A percentile compares a stretch with the other conserved stretches of the same genome.
phyloP scores from a whole-genome alignment of 495 filamentous ascomycete genomes.

The Penicillium bovifimosum region DNA sequence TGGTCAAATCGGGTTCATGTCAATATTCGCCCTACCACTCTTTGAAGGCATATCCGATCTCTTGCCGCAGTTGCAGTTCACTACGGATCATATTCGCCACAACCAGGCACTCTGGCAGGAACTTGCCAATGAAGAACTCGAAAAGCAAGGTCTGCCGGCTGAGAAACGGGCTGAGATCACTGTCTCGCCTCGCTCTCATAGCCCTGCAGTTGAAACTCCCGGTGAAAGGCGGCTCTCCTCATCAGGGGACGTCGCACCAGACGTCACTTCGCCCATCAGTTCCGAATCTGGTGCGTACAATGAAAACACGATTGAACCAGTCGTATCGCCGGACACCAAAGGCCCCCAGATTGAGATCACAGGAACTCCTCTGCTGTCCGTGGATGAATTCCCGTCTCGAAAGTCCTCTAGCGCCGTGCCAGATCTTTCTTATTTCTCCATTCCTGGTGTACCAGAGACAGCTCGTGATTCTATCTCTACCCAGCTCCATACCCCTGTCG shows the following conservation, averaged over 20 bases:
- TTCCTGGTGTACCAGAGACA: conserved; percentile 17
- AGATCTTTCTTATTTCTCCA: conserved; percentile 27
- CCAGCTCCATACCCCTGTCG: conserved; percentile 12
- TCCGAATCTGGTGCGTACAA: conserved; percentile 22
- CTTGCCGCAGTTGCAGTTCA: conserved; percentile 75
- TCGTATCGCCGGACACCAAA: conserved; percentile 36
- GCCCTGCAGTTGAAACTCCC: conserved; percentile 19
- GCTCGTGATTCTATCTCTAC: conserved; percentile 13
- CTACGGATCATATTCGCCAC: conserved; percentile 66
- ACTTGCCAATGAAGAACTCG: conserved; percentile 52
- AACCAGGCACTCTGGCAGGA: conserved; percentile 72
- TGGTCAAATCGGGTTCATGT: conserved; percentile 93
- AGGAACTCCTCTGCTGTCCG: conserved; percentile 17
- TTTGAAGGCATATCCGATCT: conserved; percentile 83
- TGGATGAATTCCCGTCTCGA: conserved; percentile 22
- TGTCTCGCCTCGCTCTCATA: conserved; percentile 38
- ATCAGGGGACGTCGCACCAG: background rate
- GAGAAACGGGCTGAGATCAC: conserved; percentile 20
- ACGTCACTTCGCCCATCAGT: conserved; percentile 16
- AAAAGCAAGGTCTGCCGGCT: conserved; percentile 24
- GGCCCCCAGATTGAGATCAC: conserved; percentile 42
- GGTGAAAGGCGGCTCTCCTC: conserved; percentile 3
- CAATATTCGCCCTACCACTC: conserved; percentile 83
- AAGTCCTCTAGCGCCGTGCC: conserved; percentile 38
- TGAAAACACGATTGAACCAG: conserved; percentile 36